Evolutionary conservation across 2,329 filamentous ascomycete genomes (phyloP).

Genomic region (Pezicula rhizophila): DNA sequence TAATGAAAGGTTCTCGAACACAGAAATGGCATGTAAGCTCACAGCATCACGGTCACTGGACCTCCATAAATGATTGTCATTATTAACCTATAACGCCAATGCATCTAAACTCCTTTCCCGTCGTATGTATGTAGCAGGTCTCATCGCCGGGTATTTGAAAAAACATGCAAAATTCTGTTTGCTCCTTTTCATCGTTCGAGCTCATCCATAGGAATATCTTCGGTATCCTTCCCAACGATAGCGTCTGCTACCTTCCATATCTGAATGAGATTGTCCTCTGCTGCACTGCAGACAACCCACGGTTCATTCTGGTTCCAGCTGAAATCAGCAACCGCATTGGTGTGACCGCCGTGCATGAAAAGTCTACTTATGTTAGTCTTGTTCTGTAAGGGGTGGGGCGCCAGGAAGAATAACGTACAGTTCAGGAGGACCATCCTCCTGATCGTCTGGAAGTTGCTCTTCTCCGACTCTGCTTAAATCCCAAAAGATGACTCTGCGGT

Average conservation of each 20-base stretch:
- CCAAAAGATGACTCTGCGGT: constrained; percentile 93
- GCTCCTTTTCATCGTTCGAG: constrained; percentile 49
- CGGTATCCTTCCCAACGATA: constrained; percentile 72
- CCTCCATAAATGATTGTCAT: neutral
- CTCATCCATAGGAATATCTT: constrained; percentile 71
- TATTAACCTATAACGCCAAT: constrained; percentile 12
- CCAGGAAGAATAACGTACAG: constrained; percentile 53
- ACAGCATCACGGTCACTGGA: neutral
- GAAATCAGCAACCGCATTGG: constrained; percentile 93
- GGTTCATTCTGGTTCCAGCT: constrained; percentile 97
- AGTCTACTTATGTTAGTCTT: constrained; percentile 44
- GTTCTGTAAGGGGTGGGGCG: neutral
- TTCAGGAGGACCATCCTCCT: constrained; percentile 90
- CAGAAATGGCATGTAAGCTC: no score
- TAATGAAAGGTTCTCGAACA: no score
- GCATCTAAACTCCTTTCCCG: constrained; percentile 11
- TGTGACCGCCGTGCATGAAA: constrained; percentile 99
- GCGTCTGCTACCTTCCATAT: constrained; percentile 85
- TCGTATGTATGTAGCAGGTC: neutral
- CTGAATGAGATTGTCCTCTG: constrained; percentile 94
- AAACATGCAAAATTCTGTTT: constrained; percentile 1
- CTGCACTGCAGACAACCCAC: constrained; percentile 92
- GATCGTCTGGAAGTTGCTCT: constrained; percentile 91
- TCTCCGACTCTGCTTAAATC: constrained; percentile 87
- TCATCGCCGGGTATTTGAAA: constrained; percentile 13